Percentiles rank a stretch among this genome's conserved stretches.
phyloP scores from a whole-genome alignment of 176 grass and related monocot genomes.

The Tillandsia fasciculata region DNA sequence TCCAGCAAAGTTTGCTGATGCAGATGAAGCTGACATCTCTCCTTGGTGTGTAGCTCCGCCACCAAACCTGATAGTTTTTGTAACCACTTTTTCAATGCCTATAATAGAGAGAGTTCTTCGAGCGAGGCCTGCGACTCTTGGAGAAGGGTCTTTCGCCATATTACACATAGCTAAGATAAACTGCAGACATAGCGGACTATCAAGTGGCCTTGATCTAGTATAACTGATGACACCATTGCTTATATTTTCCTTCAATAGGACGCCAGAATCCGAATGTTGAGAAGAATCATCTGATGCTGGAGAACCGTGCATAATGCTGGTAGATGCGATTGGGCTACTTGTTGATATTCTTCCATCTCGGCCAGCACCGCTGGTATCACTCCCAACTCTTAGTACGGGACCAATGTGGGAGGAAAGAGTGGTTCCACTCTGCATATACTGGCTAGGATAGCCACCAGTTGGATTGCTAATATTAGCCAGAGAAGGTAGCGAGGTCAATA shows the following conservation, averaged over 20 bases:
- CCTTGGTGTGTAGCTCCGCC: constrained; percentile 40
- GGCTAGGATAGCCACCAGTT: constrained; percentile 36
- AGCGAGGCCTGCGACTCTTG: constrained; percentile 59
- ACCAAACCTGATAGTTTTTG: constrained; percentile 65
- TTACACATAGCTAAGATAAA: constrained; percentile 69
- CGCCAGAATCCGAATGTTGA: constrained; percentile 83
- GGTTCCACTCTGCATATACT: constrained; percentile 39
- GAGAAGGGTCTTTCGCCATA: constrained; percentile 86
- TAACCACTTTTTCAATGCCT: constrained; percentile 73
- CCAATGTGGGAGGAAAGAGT: constrained; percentile 53
- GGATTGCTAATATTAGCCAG: constrained; percentile 67
- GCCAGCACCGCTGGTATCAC: constrained; percentile 51
- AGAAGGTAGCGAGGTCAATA: constrained; percentile 67
- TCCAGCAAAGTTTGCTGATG: constrained; percentile 38
- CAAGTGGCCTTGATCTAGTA: constrained; percentile 41
- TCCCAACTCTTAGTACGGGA: constrained; percentile 75
- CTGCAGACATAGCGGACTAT: constrained; percentile 60
- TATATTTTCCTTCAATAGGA: constrained; percentile 56
- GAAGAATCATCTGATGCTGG: constrained; percentile 94
- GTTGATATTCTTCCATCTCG: constrained; percentile 64
- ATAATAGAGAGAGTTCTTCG: constrained; percentile 68
- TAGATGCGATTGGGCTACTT: constrained; percentile 55
- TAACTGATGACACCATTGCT: constrained; percentile 68
- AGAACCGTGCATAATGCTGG: constrained; percentile 67
- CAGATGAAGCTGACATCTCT: constrained; percentile 41